Evolutionary conservation across 352 stramenopile species (phyloP).

Genomic region (Globisporangium barbulae): DNA sequence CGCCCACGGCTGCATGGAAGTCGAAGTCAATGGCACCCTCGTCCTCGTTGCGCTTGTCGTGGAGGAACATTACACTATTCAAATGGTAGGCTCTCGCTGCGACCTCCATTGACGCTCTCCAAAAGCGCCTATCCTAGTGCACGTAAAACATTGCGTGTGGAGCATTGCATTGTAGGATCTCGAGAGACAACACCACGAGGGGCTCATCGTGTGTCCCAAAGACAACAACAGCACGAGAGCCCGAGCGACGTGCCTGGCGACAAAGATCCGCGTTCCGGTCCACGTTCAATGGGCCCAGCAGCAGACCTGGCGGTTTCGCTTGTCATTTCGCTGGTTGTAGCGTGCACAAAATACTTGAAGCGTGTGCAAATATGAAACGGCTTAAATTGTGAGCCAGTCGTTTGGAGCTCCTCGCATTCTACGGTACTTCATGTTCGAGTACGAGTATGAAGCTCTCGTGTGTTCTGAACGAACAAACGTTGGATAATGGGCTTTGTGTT

Average conservation of each 20-base stretch:
- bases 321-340: not conserved
- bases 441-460: not conserved
- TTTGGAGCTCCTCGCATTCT: not conserved
- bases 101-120: too few species aligned
- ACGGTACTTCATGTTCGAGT: not conserved
- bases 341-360: not conserved
- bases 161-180: too few species aligned
- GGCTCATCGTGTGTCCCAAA: too few species aligned
- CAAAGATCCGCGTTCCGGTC: not conserved
- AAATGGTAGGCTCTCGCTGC: too few species aligned
- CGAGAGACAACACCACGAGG: too few species aligned
- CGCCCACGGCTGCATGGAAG: too few species aligned
- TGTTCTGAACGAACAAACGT: not conserved
- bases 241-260: not conserved
- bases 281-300: too few species aligned
- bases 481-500: not conserved
- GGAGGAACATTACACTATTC: too few species aligned
- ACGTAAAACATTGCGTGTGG: too few species aligned
- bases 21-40: too few species aligned
- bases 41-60: too few species aligned
- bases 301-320: not conserved
- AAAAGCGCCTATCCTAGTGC: too few species aligned
- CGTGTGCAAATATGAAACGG: not conserved
- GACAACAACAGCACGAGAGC: not conserved
- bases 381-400: not conserved